Evolutionary conservation across 768 basidiomycete genomes (phyloP).

Genomic region (Podaxis sp.): DNA sequence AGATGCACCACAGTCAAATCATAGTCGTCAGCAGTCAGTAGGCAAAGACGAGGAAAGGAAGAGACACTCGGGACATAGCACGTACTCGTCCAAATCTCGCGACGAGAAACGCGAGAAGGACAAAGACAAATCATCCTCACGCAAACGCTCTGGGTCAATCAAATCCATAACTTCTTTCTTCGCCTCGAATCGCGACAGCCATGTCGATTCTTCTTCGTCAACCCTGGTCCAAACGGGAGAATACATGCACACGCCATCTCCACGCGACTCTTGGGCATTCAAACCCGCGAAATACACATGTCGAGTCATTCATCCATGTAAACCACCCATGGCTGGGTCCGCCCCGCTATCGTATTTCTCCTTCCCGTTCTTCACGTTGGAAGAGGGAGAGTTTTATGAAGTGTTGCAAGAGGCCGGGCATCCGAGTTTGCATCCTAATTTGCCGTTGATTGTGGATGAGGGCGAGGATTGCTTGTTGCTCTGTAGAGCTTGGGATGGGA

Average conservation of each 20-base stretch:
- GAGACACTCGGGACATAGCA: constrained; percentile 1
- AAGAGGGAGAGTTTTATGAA: constrained; percentile 59
- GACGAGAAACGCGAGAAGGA: constrained; percentile 17
- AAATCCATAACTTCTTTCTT: constrained; percentile 37
- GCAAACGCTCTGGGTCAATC: constrained; percentile 35
- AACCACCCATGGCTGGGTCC: constrained; percentile 59
- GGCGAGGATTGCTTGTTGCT: constrained; percentile 79
- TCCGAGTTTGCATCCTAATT: constrained; percentile 67
- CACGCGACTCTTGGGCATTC: constrained; percentile 43
- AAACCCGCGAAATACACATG: constrained; percentile 64
- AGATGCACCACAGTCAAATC: not conserved
- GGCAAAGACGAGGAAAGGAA: constrained; percentile 21
- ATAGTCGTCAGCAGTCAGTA: constrained; percentile 25
- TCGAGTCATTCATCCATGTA: constrained; percentile 66
- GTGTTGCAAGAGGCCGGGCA: constrained; percentile 79
- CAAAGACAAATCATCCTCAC: constrained; percentile 14
- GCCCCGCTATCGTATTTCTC: constrained; percentile 47
- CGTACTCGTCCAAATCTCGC: constrained; percentile 2
- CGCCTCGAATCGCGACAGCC: constrained; percentile 23
- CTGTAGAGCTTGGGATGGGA: constrained; percentile 53
- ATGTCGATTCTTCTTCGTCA: constrained; percentile 15
- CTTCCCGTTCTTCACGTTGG: constrained; percentile 76
- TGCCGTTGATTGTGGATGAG: constrained; percentile 76
- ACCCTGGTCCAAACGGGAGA: constrained; percentile 18
- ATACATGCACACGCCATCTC: constrained; percentile 25